Conservation (phyloP, 345 rosid species). For the Firmiana major region DNA sequence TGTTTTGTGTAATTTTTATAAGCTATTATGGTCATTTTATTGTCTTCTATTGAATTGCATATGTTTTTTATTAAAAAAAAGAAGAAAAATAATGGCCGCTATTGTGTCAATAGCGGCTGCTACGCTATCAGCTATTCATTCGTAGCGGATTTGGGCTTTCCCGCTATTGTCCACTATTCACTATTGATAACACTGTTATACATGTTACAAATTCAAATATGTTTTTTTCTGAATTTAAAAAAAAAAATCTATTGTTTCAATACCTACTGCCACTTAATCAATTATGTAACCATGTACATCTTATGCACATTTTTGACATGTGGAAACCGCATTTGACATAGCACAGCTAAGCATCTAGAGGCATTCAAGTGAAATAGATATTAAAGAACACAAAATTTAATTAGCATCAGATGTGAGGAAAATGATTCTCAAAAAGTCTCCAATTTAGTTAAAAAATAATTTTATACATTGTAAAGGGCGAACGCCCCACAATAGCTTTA, state of each 20-base stretch:
- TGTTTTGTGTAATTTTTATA: no score
- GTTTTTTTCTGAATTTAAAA: not conserved
- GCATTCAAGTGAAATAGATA: not conserved
- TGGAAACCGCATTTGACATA: not conserved
- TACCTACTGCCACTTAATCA: slow-evolving; percentile 1
- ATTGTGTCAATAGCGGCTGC: no score
- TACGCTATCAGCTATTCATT: no score
- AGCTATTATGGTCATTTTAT: no score
- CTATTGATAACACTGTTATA: no score
- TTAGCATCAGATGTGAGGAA: slow-evolving; percentile 2
- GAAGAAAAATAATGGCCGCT: no score
- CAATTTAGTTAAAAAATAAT: not conserved
- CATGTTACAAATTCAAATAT: not conserved
- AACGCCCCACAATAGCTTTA: not conserved
- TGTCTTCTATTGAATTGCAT: no score
- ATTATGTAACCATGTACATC: not conserved
- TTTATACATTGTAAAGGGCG: not conserved
- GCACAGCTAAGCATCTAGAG: not conserved
- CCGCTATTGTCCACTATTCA: no score
- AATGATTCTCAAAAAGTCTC: not conserved
- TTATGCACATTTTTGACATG: not conserved
- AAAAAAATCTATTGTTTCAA: not conserved
- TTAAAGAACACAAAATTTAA: not conserved
- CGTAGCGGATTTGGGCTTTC: no score
- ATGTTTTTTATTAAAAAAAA: no score